Conservation (phyloP, 371 early-diverging fungal species). For the Mucor circinelloides region DNA sequence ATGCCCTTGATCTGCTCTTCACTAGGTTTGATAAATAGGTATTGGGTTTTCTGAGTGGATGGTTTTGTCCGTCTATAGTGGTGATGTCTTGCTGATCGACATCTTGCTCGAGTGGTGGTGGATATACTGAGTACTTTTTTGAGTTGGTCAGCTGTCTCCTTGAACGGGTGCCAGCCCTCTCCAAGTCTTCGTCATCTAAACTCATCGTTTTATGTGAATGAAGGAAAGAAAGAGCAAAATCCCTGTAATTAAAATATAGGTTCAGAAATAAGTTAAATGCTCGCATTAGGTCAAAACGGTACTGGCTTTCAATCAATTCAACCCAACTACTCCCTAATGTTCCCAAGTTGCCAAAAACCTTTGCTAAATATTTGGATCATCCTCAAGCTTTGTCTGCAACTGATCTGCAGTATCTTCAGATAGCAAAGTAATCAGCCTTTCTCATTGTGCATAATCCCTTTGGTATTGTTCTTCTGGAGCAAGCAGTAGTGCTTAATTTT, state of each 20-base stretch:
- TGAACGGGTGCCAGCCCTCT: slow-evolving; percentile 30
- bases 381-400: not conserved
- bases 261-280: not conserved
- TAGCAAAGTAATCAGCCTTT: not conserved
- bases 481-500: not conserved
- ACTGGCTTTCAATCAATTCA: not conserved
- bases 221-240: not conserved
- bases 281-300: not conserved
- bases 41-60: not conserved
- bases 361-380: not conserved
- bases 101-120: not conserved
- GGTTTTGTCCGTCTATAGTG: not conserved
- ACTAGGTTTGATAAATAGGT: not conserved
- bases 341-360: not conserved
- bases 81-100: not conserved
- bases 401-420: not conserved
- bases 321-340: not conserved
- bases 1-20: not conserved
- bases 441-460: too few relatives aligned
- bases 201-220: not conserved
- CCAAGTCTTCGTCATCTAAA: slow-evolving; percentile 24
- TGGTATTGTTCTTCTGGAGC: not conserved
- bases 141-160: slow-evolving; percentile 17
- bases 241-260: not conserved
- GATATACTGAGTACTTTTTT: slow-evolving; percentile 12